Evolutionary conservation across 2,329 filamentous ascomycete species (phyloP), one percentile per base, ranked within the genome.

Genomic region (Microsporum audouinii): DNA sequence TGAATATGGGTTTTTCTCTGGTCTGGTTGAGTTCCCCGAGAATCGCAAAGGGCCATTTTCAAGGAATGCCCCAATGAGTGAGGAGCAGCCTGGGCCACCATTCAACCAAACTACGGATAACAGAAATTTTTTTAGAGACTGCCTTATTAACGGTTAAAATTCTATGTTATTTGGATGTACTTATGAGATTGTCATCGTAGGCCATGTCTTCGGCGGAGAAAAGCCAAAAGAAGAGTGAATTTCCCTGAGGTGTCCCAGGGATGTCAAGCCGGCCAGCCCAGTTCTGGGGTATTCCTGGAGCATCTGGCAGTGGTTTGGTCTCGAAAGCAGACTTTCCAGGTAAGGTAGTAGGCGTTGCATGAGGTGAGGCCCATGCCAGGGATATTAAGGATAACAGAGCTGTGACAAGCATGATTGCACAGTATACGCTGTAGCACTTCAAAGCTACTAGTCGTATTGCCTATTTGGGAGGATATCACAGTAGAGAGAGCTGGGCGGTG

Each of bases 141-240:
- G 23, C 12, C 45, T 14, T 17, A 36, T 43, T 5, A 17, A 31
- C 57, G 34, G 10, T 8, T 7, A 39, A 39, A 3, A 12, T 12
- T 56, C 8, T 65, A 10, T 45, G 34, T n/a, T 38, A 38, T 4
- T 12, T 4, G 41, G 8, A 56, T 71, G 61, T 34, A 73, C 72
- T 68, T 59, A 74, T 73, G 3, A 74, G 58, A 27, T 72, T 68
- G 23, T 73, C 68, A 62, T 72, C 66, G 14, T 72, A 69, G 6
- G 53, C 53, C 5, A 56, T 29, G 27, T 71, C 62, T 61, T 75
- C 71, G 17, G 71, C 59, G 58, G 72, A 63, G 59, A 74, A 71
- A 2, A 74, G 63, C 72, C 72, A 75, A 56, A 74, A 75, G 60
- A 75, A 75, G 14, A 74, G 62, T 8, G 68, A 62, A 53, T 72